These are phyloP conservation scores for Daldinia concentrica DNA, from an alignment of 495 filamentous ascomycete species.

Conservation along the genomic window DNA sequence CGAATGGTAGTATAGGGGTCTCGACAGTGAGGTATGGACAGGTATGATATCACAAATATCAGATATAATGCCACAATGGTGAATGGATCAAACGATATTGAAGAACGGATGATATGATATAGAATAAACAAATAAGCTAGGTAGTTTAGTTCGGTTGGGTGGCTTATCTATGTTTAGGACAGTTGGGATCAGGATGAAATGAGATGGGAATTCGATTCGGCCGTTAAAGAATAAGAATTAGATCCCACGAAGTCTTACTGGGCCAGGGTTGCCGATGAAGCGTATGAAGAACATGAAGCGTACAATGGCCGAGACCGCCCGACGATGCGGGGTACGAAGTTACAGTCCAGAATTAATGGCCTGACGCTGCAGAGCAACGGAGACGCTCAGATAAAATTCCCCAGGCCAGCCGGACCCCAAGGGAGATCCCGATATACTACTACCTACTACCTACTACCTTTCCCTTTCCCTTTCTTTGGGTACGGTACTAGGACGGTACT, in stretches of 20 bases:
- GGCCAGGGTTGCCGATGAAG: conserved; percentile 12
- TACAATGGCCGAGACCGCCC: conserved; percentile 50
- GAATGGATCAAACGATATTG: conserved; percentile 39
- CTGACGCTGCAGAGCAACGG: conserved; percentile 47
- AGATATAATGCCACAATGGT: conserved; percentile 38
- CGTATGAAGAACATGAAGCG: conserved; percentile 1
- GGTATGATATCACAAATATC: conserved; percentile 43
- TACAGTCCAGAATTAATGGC: conserved; percentile 44
- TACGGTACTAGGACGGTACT: background rate
- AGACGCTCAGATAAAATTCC: conserved; percentile 40
- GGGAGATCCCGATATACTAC: conserved; percentile 36
- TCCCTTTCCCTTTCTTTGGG: background rate
- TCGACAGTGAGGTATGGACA: conserved; percentile 26
- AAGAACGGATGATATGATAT: conserved; percentile 36
- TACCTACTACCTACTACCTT: too few relatives aligned
- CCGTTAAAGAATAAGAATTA: conserved; percentile 46
- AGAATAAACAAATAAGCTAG: conserved; percentile 5
- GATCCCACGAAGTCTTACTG: conserved; percentile 23
- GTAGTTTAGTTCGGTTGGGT: conserved; percentile 26
- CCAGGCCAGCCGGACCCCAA: conserved; percentile 20
- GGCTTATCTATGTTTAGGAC: conserved; percentile 22
- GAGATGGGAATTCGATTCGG: conserved; percentile 42
- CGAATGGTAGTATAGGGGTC: conserved; percentile 12
- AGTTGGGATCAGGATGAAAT: conserved; percentile 30
- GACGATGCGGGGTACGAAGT: conserved; percentile 45